A percentile compares a stretch with the other conserved stretches of the same genome.
phyloP scores from a whole-genome alignment of 306 rosid species.

The Cyclanthera cordifolia region DNA sequence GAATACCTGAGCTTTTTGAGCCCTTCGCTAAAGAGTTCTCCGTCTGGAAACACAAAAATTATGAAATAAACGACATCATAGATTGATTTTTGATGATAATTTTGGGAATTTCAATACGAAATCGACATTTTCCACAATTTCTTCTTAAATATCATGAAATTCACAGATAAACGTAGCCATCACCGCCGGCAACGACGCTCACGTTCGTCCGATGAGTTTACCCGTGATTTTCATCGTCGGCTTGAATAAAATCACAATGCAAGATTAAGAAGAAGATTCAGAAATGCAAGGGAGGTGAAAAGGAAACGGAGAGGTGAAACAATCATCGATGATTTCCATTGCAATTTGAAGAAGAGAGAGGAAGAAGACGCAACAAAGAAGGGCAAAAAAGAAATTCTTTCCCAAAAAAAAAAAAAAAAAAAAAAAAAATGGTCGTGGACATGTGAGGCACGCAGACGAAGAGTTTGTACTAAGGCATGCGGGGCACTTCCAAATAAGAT shows the following conservation, averaged over 20 bases:
- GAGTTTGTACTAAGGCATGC: background rate
- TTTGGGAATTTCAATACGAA: background rate
- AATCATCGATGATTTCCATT: too few relatives aligned
- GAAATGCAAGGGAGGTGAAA: too few relatives aligned
- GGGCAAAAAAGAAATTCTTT: too few relatives aligned
- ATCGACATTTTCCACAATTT: background rate
- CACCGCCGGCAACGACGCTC: too few relatives aligned
- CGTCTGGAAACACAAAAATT: slow-evolving; percentile 42
- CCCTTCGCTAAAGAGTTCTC: slow-evolving; percentile 61
- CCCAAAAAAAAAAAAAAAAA: background rate
- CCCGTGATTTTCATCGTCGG: too few relatives aligned
- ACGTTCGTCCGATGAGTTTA: too few relatives aligned
- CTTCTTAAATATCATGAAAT: background rate
- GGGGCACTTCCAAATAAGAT: slow-evolving; percentile 2
- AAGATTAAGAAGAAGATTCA: too few relatives aligned
- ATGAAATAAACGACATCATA: background rate
- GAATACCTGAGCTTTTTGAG: slow-evolving; percentile 73
- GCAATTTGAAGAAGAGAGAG: too few relatives aligned
- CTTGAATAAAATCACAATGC: too few relatives aligned
- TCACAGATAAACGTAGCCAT: too few relatives aligned
- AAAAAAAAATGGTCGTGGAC: background rate
- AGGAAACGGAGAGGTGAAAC: too few relatives aligned
- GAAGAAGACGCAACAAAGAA: too few relatives aligned
- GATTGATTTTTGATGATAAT: background rate
- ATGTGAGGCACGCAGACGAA: background rate